phyloP scores from a whole-genome alignment of 768 basidiomycete species.

The Naematelia encephala region DNA sequence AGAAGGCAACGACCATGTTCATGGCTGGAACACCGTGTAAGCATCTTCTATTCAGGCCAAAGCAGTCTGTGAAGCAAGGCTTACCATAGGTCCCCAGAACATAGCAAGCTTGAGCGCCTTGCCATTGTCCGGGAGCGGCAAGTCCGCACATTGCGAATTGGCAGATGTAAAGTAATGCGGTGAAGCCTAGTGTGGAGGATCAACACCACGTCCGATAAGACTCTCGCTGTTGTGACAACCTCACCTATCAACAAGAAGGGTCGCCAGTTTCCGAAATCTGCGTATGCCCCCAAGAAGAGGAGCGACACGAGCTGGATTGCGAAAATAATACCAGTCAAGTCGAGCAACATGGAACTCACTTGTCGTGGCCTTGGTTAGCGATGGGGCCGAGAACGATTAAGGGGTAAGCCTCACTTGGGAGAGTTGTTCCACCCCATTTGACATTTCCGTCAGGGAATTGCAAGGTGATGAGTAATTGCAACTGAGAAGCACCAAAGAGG shows the following conservation, averaged over 20 bases:
- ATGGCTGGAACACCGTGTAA: not conserved
- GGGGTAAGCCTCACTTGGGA: slow-evolving; percentile 6
- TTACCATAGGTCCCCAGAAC: slow-evolving; percentile 13
- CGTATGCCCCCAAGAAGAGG: slow-evolving; percentile 15
- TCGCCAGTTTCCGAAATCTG: slow-evolving; percentile 22
- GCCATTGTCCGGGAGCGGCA: slow-evolving; percentile 11
- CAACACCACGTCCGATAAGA: no score
- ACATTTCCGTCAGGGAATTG: slow-evolving; percentile 9
- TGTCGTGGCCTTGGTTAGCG: not conserved
- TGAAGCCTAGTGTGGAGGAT: no score
- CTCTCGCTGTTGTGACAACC: not conserved
- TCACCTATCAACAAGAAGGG: slow-evolving; percentile 17
- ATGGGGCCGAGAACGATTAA: not conserved
- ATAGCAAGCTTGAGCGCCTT: slow-evolving; percentile 12
- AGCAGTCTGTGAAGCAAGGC: not conserved
- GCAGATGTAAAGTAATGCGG: slow-evolving; percentile 1
- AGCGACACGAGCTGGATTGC: slow-evolving; percentile 14
- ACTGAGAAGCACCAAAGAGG: no score
- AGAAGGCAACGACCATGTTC: slow-evolving; percentile 18
- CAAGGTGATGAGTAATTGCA: slow-evolving; percentile 8
- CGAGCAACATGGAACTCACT: slow-evolving; percentile 19
- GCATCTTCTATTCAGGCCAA: not conserved
- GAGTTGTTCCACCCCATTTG: slow-evolving; percentile 8
- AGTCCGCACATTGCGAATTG: slow-evolving; percentile 13
- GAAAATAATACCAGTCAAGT: slow-evolving; percentile 18